Base-by-base conservation (phyloP, 1,284 basidiomycete species). In the Tilletia caries region DNA sequence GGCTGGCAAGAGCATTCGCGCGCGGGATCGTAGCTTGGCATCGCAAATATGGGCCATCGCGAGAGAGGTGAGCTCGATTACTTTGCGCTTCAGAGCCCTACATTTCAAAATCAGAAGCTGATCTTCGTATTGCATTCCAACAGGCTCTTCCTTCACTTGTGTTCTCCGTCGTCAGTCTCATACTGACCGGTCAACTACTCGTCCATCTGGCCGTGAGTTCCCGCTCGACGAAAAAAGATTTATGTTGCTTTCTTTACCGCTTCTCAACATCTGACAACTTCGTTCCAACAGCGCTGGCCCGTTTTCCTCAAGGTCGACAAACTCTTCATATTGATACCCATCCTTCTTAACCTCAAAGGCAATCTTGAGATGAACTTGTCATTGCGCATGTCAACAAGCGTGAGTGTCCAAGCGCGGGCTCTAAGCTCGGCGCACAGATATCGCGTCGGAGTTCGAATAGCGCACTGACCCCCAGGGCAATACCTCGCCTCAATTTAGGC, bases 271-370 rank as follows among this genome's bases (percentile, higher is more conserved):
- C 29, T 23, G 23, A 54, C 29, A 13, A 10, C 37, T 41, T 41
- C 37, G 8, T 18, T 20, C 23, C 20, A 13, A 13, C 58, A 62
- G 64, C 88, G 87, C 69, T 98, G 94, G 94, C 87, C 87, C 70
- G 93, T 94, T 52, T 95, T 98, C 88, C 87, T 87, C 66, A 88
- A 91, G 67, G 80, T 82, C n/a, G 91, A 97, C 86, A 95, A 98
- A 83, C 89, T 98, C 69, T 95, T 98, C 79, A 95, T 98, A 86
- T 91, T 98, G 70, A 90, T 97, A 8, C 95, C 95, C 13, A 94
- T 96, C 76, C 86, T 98, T 27, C 88, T 95, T 76, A 98, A 98
- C 79, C 89, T 98, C 73, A 97, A 97, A 82, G 95, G 95, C 20
- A 97, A 97, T 78, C 88, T 98, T 60, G 94, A 95, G 84, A 95